phyloP scores from a whole-genome alignment of 2,329 filamentous ascomycete genomes.

The Ascochyta clinopodiicola region DNA sequence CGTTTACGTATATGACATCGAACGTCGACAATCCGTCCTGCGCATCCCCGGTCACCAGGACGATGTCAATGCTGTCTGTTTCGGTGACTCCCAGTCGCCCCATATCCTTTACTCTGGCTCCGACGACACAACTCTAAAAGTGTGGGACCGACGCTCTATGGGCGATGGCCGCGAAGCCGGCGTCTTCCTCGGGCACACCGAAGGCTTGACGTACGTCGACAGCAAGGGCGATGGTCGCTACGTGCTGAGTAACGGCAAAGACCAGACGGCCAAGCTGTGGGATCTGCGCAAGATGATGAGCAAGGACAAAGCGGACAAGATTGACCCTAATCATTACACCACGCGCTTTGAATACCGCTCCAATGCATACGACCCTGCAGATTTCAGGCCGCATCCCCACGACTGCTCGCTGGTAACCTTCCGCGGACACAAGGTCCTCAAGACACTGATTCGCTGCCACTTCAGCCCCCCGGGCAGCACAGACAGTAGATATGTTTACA shows the following conservation, averaged over 20 bases:
- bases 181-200: slow-evolving; percentile 69
- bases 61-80: slow-evolving; percentile 97
- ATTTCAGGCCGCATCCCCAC: slow-evolving; percentile 76
- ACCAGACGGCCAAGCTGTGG: slow-evolving; percentile 98
- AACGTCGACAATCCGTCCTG: slow-evolving; percentile 76
- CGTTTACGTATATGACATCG: slow-evolving; percentile 92
- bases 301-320: slow-evolving; percentile 65
- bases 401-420: slow-evolving; percentile 96
- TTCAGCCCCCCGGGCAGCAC: slow-evolving; percentile 88
- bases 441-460: slow-evolving; percentile 92
- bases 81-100: slow-evolving; percentile 84
- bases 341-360: slow-evolving; percentile 78
- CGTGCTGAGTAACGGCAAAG: slow-evolving; percentile 91
- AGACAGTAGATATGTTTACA: slow-evolving; percentile 91
- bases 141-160: slow-evolving; percentile 87
- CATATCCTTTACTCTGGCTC: slow-evolving; percentile 96
- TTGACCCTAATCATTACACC: slow-evolving; percentile 64
- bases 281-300: slow-evolving; percentile 89
- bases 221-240: slow-evolving; percentile 90
- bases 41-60: slow-evolving; percentile 79
- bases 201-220: slow-evolving; percentile 71
- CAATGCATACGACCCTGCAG: slow-evolving; percentile 67
- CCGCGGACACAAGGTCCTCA: slow-evolving; percentile 84
- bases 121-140: slow-evolving; percentile 91
- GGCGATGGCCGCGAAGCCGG: slow-evolving; percentile 67